Conservation (phyloP, 208 protist genomes). For the Leishmania lainsoni region DNA sequence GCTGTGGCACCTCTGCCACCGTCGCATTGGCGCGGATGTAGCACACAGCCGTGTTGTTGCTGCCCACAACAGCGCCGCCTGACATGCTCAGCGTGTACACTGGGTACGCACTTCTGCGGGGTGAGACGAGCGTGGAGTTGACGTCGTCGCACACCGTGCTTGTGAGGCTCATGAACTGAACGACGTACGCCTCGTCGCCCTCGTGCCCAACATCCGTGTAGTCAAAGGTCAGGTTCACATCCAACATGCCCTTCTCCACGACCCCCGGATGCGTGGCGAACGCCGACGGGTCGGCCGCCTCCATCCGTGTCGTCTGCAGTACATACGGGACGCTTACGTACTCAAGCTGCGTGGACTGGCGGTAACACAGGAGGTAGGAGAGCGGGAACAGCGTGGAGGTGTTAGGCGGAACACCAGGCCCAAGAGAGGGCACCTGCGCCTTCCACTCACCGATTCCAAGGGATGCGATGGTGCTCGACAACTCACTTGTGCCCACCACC, state of each 20-base stretch:
- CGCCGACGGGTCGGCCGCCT: constrained; percentile 51
- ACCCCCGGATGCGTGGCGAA: constrained; percentile 56
- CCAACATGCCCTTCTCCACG: constrained; percentile 62
- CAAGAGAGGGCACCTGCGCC: constrained; percentile 81
- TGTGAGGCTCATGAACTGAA: constrained; percentile 62
- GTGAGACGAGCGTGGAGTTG: constrained; percentile 37
- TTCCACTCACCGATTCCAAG: constrained; percentile 39
- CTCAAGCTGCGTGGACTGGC: constrained; percentile 66
- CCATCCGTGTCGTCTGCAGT: constrained; percentile 13
- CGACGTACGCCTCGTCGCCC: constrained; percentile 77
- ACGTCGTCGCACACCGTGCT: constrained; percentile 73
- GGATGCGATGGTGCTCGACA: constrained; percentile 23
- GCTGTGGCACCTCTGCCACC: constrained; percentile 86
- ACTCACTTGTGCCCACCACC: constrained; percentile 35
- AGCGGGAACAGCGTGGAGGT: constrained; percentile 59
- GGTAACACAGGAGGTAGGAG: constrained; percentile 80
- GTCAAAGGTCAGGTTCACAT: constrained; percentile 60
- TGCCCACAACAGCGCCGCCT: constrained; percentile 26
- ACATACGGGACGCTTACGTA: constrained; percentile 69
- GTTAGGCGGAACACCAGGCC: constrained; percentile 50
- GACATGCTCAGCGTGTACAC: constrained; percentile 64
- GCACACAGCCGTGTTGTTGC: constrained; percentile 66
- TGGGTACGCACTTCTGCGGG: constrained; percentile 45
- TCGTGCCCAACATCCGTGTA: constrained; percentile 26
- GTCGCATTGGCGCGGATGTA: constrained; percentile 68